These are phyloP conservation scores for Phytophthora tentaculata DNA, from an alignment of 352 stramenopile genomes.

Conservation along the genomic window DNA sequence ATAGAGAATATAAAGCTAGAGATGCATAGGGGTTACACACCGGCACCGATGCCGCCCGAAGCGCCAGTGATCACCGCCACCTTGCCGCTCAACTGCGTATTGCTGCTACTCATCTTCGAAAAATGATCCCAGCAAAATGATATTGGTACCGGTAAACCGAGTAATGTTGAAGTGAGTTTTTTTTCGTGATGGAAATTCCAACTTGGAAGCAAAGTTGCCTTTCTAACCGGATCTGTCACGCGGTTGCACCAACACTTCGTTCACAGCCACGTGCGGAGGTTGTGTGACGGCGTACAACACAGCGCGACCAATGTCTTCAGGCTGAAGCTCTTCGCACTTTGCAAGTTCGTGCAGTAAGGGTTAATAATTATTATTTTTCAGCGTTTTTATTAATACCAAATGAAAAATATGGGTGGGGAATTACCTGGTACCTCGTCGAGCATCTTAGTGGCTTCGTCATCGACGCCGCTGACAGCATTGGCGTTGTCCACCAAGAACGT, in stretches of 20 bases:
- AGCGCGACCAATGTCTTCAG: slow-evolving; percentile 82
- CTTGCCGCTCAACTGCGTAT: slow-evolving; percentile 65
- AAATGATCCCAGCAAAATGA: slow-evolving; percentile 3
- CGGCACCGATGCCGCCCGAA: slow-evolving; percentile 87
- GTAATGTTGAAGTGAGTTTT: too few species aligned
- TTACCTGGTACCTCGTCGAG: slow-evolving; percentile 58
- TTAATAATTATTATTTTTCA: slow-evolving; percentile 66
- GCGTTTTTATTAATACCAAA: slow-evolving; percentile 4
- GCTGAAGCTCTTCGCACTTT: slow-evolving; percentile 81
- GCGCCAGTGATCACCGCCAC: slow-evolving; percentile 90
- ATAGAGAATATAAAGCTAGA: background rate
- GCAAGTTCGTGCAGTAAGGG: slow-evolving; percentile 73
- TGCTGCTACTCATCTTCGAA: slow-evolving; percentile 32
- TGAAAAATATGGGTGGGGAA: background rate
- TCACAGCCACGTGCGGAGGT: slow-evolving; percentile 89
- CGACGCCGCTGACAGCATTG: slow-evolving; percentile 65
- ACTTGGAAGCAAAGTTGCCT: too few species aligned
- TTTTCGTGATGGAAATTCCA: too few species aligned
- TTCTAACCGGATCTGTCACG: slow-evolving; percentile 76
- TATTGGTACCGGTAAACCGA: slow-evolving; percentile 2
- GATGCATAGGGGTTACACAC: slow-evolving; percentile 9
- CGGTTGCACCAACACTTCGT: slow-evolving; percentile 92
- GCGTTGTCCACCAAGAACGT: slow-evolving; percentile 90
- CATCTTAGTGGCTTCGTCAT: slow-evolving; percentile 82
- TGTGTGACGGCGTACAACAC: slow-evolving; percentile 90